phyloP scores from a whole-genome alignment of 805 yeast species.

The Candida peoriensis region DNA sequence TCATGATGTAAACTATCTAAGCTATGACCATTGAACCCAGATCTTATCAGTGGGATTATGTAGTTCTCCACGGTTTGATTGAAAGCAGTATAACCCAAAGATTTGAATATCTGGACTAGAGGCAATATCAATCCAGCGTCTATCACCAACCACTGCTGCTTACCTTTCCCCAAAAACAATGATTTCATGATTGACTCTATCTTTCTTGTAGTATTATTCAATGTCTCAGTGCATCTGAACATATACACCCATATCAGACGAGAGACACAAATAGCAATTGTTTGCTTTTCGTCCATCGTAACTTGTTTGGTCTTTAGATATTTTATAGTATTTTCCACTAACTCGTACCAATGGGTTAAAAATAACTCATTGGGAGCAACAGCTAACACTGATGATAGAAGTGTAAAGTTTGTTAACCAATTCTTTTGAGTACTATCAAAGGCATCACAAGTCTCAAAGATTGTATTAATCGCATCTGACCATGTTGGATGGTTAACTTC shows the following conservation, averaged over 20 bases:
- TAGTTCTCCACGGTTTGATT: constrained; percentile 78
- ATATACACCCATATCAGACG: constrained; percentile 87
- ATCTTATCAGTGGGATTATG: constrained; percentile 61
- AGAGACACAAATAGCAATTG: constrained; percentile 59
- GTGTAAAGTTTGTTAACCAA: constrained; percentile 65
- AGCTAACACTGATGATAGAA: constrained; percentile 69
- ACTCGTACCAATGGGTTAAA: constrained; percentile 60
- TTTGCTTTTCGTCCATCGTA: constrained; percentile 38
- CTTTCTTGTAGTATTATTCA: constrained; percentile 80
- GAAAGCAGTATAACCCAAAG: constrained; percentile 73
- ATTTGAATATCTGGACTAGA: constrained; percentile 66
- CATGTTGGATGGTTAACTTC: constrained; percentile 96
- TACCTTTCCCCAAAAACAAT: constrained; percentile 51
- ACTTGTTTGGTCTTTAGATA: constrained; percentile 61
- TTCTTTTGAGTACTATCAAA: constrained; percentile 40
- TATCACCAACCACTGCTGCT: constrained; percentile 71
- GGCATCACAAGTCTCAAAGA: constrained; percentile 46
- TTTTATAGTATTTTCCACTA: constrained; percentile 58
- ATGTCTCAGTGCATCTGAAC: constrained; percentile 80
- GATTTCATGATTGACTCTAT: constrained; percentile 59
- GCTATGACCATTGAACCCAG: constrained; percentile 50
- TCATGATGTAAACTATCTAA: constrained; percentile 68
- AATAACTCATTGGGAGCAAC: constrained; percentile 80
- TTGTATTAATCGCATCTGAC: constrained; percentile 71
- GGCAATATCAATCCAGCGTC: constrained; percentile 61